Evolutionary conservation across 228 moss, liverwort and hornwort species (phyloP).

Genomic region (Sphagnum magellanicum): DNA sequence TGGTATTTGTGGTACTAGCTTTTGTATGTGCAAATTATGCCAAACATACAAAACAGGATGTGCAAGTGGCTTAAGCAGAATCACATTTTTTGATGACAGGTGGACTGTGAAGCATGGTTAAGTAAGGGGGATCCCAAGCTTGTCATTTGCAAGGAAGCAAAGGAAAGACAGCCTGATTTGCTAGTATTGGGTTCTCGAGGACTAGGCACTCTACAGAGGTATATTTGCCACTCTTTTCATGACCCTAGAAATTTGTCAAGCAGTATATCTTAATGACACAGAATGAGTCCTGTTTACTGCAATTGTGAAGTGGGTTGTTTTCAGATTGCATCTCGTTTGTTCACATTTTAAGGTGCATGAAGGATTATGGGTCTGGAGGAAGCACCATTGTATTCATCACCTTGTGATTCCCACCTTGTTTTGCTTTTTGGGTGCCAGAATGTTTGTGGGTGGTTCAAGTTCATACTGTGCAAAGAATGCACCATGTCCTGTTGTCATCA

Average conservation of each 20-base stretch:
- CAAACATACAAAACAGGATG: background rate
- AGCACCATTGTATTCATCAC: background rate
- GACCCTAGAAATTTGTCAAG: too few relatives aligned
- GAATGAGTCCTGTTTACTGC: too few relatives aligned
- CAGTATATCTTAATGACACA: too few relatives aligned
- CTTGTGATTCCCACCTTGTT: background rate
- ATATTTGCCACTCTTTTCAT: background rate
- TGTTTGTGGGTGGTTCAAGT: constrained; percentile 82
- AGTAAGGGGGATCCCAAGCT: constrained; percentile 68
- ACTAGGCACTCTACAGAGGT: constrained; percentile 74
- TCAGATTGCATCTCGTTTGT: too few relatives aligned
- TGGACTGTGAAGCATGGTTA: constrained; percentile 71
- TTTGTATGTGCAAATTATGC: too few relatives aligned
- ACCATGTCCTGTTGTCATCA: constrained; percentile 62
- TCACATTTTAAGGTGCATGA: too few relatives aligned
- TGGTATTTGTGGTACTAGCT: too few relatives aligned
- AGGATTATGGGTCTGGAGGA: too few relatives aligned
- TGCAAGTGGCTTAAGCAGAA: background rate
- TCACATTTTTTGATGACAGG: constrained; percentile 28
- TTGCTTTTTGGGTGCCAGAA: constrained; percentile 24
- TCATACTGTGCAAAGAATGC: constrained; percentile 47
- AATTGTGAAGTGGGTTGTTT: too few relatives aligned
- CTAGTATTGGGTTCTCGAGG: constrained; percentile 78
- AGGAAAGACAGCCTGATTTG: constrained; percentile 47
- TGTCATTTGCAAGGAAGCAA: constrained; percentile 63